Percentiles rank a stretch among this genome's conserved stretches.
Conservation (phyloP, 163 green algal species). For the Coccomyxa subellipsoidea region DNA sequence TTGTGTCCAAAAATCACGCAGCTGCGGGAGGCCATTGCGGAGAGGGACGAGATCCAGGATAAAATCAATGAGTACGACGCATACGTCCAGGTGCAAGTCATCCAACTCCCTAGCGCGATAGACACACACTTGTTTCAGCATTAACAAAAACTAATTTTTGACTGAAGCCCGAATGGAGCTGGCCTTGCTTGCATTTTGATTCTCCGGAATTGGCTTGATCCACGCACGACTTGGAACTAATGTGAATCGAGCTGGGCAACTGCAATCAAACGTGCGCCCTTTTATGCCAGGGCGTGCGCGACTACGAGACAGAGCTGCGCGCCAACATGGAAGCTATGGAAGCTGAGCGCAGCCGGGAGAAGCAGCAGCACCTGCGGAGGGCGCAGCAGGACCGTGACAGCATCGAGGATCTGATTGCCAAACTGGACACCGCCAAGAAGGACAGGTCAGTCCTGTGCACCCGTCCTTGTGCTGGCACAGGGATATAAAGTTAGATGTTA, state of each 20-base stretch:
- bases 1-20: background rate
- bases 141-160: no score
- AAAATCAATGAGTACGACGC: background rate
- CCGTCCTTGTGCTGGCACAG: no score
- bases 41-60: background rate
- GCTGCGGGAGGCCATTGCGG: background rate
- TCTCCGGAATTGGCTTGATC: no score
- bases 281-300: background rate
- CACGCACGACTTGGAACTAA: no score
- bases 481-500: no score
- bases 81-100: background rate
- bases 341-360: no score
- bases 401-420: background rate
- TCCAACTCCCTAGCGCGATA: no score
- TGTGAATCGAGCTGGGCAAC: background rate
- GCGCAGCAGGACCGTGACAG: background rate
- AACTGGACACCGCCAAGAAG: background rate
- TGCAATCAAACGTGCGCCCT: background rate
- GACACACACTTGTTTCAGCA: no score
- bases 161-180: no score
- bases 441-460: no score
- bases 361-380: background rate
- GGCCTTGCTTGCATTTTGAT: no score
- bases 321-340: background rate
- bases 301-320: background rate